Base-by-base conservation (phyloP, 345 rosid genomes). In the Heritiera fomes region DNA sequence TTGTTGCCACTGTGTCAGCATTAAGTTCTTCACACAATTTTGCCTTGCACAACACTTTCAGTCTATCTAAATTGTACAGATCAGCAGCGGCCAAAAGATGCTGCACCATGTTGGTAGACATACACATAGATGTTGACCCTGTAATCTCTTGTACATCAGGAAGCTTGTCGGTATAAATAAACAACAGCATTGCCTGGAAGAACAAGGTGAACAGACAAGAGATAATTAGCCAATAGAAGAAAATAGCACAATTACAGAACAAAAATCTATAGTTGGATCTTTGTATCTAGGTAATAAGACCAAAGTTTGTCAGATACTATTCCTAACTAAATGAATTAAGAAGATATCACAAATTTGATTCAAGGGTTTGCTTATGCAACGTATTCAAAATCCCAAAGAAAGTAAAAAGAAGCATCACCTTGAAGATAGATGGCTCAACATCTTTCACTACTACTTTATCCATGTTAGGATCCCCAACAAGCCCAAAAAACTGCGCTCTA, bases 71-170 rank as follows among this genome's bases (percentile, higher is more conserved):
- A 81, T 91, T 89, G 82, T 92, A 96, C 32, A 90, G 96, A 69
- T 92, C 98, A 73, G 98, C 92, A 68, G 86, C 90, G 58, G 97
- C 97, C 85, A 94, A 84, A 59, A 94, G 92, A 87, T 96, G 98
- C 82, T 96, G 98, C 71, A 92, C 88, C 91, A 96, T 87, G 80
- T 87, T 89, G 71, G 94, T 89, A 66, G 92, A 86, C 45, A 91
- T 84, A 82, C 87, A 82, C 71, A 87, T 66, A 62, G 97, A 89
- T 32, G 86, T 34, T 40, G 91, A 90, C 73, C 92, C 92, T 1
- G 88, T 87, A 77, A 90, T 84, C 80, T 90, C 97, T 78, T 79
- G 80, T 76, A 90, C 84, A 79, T 89, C 93, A 79, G 98, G 98
- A 71, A 96, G 90, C 83, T 78, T 84, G 81, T 94, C 99, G 15